A percentile compares a stretch with the other conserved stretches of the same genome.
Evolutionary conservation across 305 asterid species (phyloP).

Genomic region (Fraxinus baroniana): DNA sequence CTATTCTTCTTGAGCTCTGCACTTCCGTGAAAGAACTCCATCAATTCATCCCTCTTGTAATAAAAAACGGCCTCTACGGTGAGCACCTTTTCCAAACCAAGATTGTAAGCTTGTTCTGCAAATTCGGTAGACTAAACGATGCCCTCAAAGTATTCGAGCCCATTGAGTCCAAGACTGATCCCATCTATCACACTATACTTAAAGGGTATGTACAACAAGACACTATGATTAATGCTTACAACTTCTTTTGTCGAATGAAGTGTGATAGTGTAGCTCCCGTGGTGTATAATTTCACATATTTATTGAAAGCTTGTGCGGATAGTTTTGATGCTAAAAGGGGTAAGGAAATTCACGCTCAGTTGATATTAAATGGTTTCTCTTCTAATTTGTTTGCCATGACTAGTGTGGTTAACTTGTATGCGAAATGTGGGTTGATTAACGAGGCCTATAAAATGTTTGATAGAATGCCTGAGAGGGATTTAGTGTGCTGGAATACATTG

Average conservation of each 20-base stretch:
- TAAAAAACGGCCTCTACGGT: conserved; percentile 64
- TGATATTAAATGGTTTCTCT: conserved; percentile 59
- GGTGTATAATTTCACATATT: conserved; percentile 59
- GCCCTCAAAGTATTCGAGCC: conserved; percentile 72
- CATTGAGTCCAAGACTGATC: conserved; percentile 55
- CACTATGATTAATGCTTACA: conserved; percentile 42
- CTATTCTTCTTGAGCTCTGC: conserved; percentile 76
- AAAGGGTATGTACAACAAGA: conserved; percentile 58
- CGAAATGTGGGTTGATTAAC: conserved; percentile 59
- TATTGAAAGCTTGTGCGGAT: conserved; percentile 73
- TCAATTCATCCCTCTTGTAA: conserved; percentile 70
- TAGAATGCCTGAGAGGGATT: conserved; percentile 80
- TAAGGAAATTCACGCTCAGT: conserved; percentile 70
- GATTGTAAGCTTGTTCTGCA: conserved; percentile 79
- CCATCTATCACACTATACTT: conserved; percentile 68
- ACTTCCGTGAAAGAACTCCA: conserved; percentile 64
- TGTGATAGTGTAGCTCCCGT: conserved; percentile 54
- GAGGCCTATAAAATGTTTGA: conserved; percentile 84
- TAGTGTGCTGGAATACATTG: conserved; percentile 84
- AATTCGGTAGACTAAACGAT: conserved; percentile 61
- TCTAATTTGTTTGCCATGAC: conserved; percentile 60
- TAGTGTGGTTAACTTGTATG: conserved; percentile 63
- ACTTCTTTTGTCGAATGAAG: conserved; percentile 60
- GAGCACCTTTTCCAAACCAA: conserved; percentile 80
- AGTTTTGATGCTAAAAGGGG: conserved; percentile 52